Percentiles rank a stretch among this genome's conserved stretches.
Evolutionary conservation across 257 asterid species (phyloP).

Genomic region (Eucommia ulmoides): DNA sequence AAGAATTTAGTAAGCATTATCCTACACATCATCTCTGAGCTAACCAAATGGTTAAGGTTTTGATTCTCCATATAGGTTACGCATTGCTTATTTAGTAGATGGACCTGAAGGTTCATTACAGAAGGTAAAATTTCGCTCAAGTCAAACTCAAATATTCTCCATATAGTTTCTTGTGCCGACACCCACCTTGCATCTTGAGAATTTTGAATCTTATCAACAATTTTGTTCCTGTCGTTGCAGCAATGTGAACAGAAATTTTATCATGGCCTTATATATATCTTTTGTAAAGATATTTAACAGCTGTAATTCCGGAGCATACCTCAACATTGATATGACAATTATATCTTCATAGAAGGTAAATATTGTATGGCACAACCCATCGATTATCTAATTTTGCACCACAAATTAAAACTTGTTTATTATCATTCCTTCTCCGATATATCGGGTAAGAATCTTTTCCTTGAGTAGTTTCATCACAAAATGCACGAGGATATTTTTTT

Average conservation of each 20-base stretch:
- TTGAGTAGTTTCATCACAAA: background rate
- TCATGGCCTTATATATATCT: too few relatives aligned
- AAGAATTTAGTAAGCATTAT: too few relatives aligned
- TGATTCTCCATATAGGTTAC: background rate
- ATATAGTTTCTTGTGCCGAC: conserved; percentile 7
- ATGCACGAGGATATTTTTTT: too few relatives aligned
- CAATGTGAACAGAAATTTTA: too few relatives aligned
- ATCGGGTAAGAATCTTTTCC: background rate
- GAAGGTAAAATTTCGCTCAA: too few relatives aligned
- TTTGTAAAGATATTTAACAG: too few relatives aligned
- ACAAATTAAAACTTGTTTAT: background rate
- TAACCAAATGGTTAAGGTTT: background rate
- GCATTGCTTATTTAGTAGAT: conserved; percentile 5
- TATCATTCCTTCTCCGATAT: background rate
- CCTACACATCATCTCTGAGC: too few relatives aligned
- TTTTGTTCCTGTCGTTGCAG: too few relatives aligned
- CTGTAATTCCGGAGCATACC: too few relatives aligned
- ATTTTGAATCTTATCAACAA: background rate
- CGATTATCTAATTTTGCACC: background rate
- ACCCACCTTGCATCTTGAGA: conserved; percentile 11
- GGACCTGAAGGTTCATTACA: background rate
- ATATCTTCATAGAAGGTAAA: background rate
- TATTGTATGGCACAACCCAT: background rate
- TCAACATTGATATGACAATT: too few relatives aligned
- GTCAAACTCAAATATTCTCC: conserved; percentile 11